These are phyloP conservation scores for Syzygium oleosum DNA, from an alignment of 345 rosid genomes.

Conservation along the genomic window DNA sequence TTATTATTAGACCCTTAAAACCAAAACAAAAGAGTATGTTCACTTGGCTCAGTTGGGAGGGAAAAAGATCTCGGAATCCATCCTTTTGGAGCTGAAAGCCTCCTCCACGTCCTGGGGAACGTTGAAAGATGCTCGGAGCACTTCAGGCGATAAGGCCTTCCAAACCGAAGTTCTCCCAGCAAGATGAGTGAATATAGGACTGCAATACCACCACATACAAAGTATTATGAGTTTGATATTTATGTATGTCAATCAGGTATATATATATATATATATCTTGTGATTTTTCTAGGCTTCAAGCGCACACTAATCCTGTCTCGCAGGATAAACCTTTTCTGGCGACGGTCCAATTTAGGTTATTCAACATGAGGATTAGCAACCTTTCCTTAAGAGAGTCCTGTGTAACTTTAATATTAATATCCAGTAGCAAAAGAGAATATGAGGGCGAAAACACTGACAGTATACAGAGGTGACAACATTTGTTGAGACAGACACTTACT, in stretches of 20 bases:
- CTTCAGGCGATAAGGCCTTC: constrained; percentile 80
- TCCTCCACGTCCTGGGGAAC: constrained; percentile 50
- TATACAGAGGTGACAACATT: background rate
- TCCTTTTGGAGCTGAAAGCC: constrained; percentile 62
- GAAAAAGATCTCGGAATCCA: constrained; percentile 66
- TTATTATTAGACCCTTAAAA: background rate
- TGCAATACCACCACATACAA: constrained; percentile 5
- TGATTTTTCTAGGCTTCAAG: background rate
- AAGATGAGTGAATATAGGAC: constrained; percentile 85
- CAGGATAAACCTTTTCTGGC: background rate
- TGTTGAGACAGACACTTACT: constrained; percentile 31
- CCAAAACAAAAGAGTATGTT: background rate
- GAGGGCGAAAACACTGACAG: background rate
- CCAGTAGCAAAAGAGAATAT: background rate
- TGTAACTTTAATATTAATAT: background rate
- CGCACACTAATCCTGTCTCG: background rate
- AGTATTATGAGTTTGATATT: background rate
- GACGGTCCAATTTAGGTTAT: background rate
- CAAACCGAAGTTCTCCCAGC: constrained; percentile 75
- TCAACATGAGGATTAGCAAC: background rate
- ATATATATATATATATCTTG: background rate
- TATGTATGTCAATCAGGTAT: background rate
- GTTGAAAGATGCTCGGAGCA: constrained; percentile 66
- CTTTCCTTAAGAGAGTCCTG: background rate
- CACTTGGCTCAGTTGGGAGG: constrained; percentile 39